Evolutionary conservation across 2,329 filamentous ascomycete genomes (phyloP).

Genomic region (Sclerotinia minor): DNA sequence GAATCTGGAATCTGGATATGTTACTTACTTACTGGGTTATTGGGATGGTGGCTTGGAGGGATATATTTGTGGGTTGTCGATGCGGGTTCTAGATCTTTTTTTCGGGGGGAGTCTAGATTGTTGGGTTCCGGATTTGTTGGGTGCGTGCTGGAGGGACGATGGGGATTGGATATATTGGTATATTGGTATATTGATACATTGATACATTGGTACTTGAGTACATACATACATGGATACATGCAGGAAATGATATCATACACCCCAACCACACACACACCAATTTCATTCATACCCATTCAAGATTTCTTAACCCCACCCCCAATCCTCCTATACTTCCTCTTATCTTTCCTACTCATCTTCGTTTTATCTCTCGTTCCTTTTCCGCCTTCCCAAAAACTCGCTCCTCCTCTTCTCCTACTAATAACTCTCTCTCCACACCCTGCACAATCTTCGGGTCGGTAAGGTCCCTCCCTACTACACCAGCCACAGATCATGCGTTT

Average conservation of each 20-base stretch:
- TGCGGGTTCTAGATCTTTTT: background rate
- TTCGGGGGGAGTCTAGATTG: background rate
- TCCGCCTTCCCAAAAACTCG: slow-evolving; percentile 84
- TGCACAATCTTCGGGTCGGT: slow-evolving; percentile 71
- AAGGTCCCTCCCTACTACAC: slow-evolving; percentile 80
- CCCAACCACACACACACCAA: too few relatives aligned
- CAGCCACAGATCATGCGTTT: slow-evolving; percentile 81
- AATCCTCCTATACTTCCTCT: slow-evolving; percentile 68
- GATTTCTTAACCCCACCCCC: slow-evolving; percentile 41
- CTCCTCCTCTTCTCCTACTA: slow-evolving; percentile 57
- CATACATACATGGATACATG: background rate
- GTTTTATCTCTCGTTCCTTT: slow-evolving; percentile 73
- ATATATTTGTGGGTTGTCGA: too few relatives aligned
- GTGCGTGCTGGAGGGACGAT: too few relatives aligned
- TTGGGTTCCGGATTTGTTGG: background rate
- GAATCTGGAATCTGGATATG: too few relatives aligned
- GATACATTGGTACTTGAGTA: background rate
- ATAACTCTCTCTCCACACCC: slow-evolving; percentile 72
- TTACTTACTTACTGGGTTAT: background rate
- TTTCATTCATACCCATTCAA: background rate
- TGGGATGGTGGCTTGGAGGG: background rate
- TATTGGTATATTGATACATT: too few relatives aligned
- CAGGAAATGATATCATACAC: background rate
- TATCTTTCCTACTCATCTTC: slow-evolving; percentile 74
- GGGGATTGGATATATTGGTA: too few relatives aligned